Evolutionary conservation across 768 basidiomycete species (phyloP).

Genomic region (Leccinum boreale): DNA sequence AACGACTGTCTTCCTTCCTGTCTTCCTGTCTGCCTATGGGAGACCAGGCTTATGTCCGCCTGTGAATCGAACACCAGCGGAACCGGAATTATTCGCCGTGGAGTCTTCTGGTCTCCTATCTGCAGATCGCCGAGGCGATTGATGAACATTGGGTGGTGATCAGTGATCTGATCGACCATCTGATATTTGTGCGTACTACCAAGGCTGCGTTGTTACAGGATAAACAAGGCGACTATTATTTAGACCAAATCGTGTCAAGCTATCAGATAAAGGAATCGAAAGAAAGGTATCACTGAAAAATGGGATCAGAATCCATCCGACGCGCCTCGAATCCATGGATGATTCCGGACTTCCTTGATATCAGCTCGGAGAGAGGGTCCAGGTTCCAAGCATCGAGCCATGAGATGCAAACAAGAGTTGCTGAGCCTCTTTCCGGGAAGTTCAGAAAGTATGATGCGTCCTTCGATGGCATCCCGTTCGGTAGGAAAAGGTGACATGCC

Average conservation of each 20-base stretch:
- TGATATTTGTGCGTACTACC: background rate
- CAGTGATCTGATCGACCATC: background rate
- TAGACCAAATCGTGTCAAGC: constrained; percentile 6
- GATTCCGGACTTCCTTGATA: constrained; percentile 75
- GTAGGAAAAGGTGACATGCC: constrained; percentile 92
- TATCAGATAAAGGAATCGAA: constrained; percentile 2
- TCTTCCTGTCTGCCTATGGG: too few species aligned
- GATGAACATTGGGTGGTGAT: background rate
- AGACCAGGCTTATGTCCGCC: too few species aligned
- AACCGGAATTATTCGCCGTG: background rate
- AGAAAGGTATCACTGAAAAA: constrained; percentile 9
- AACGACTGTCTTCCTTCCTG: too few species aligned
- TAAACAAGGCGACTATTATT: constrained; percentile 10
- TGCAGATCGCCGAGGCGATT: background rate
- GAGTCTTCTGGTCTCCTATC: background rate
- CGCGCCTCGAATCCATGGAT: constrained; percentile 67
- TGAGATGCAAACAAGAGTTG: constrained; percentile 53
- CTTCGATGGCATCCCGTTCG: constrained; percentile 72
- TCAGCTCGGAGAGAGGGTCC: constrained; percentile 78
- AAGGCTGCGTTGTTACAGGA: constrained; percentile 12
- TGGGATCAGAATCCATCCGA: constrained; percentile 17
- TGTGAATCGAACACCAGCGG: background rate
- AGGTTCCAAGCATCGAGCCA: constrained; percentile 78
- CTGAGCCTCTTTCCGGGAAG: constrained; percentile 38
- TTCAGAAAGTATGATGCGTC: constrained; percentile 53